Conservation (phyloP, 2,329 filamentous ascomycete genomes). For the Aschersonia sp. region DNA sequence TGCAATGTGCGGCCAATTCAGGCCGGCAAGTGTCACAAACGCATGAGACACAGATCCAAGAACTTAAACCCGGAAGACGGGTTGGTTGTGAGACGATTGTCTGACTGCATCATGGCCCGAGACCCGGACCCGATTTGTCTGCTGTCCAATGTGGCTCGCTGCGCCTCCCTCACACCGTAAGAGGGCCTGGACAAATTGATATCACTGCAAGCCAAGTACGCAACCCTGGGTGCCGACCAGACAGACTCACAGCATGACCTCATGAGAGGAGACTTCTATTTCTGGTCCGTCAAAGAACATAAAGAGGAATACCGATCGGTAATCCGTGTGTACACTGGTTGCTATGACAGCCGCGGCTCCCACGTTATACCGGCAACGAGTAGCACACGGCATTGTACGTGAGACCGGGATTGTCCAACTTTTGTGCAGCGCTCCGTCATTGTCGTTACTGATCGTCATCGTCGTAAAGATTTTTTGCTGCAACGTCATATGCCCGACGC, state of each 20-base stretch:
- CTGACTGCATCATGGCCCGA: not conserved
- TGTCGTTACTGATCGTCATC: slow-evolving; percentile 5
- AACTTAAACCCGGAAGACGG: too few relatives aligned
- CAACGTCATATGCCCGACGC: slow-evolving; percentile 1
- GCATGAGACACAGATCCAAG: too few relatives aligned
- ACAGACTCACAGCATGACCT: slow-evolving; percentile 11
- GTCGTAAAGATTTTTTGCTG: slow-evolving; percentile 1
- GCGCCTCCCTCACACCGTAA: too few relatives aligned
- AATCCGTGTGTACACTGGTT: not conserved
- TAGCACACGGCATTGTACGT: slow-evolving; percentile 1
- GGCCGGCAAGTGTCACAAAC: too few relatives aligned
- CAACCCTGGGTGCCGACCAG: too few relatives aligned
- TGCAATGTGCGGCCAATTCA: too few relatives aligned
- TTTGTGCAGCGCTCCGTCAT: slow-evolving; percentile 1
- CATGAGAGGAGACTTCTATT: slow-evolving; percentile 17
- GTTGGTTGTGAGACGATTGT: too few relatives aligned
- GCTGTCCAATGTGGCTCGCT: slow-evolving; percentile 1
- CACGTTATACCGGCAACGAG: not conserved
- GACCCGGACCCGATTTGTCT: not conserved
- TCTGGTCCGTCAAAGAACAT: slow-evolving; percentile 8
- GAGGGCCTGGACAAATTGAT: too few relatives aligned
- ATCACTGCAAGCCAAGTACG: too few relatives aligned
- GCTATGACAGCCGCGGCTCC: not conserved
- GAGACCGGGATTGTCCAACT: not conserved
- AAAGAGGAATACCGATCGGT: not conserved